phyloP scores from a whole-genome alignment of 2,329 filamentous ascomycete genomes.

The Alternaria novae-zelandiae region DNA sequence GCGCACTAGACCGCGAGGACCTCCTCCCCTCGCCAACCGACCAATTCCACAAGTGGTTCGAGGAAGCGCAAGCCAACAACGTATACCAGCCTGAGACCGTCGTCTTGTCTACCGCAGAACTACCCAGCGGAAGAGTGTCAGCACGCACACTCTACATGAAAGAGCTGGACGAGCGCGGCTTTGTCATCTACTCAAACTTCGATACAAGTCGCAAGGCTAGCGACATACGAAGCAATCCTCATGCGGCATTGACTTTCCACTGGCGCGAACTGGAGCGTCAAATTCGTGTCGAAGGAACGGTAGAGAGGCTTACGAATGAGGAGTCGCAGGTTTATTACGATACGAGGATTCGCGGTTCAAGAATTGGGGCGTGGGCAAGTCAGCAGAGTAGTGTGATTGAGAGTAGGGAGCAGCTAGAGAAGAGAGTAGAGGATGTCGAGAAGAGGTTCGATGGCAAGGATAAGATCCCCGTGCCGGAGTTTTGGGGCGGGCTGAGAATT shows the following conservation, averaged over 20 bases:
- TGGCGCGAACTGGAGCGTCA: slow-evolving; percentile 88
- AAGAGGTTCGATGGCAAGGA: slow-evolving; percentile 75
- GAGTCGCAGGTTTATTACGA: slow-evolving; percentile 75
- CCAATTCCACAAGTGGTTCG: slow-evolving; percentile 93
- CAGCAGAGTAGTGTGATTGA: slow-evolving; percentile 79
- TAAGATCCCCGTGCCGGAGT: slow-evolving; percentile 85
- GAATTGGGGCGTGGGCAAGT: slow-evolving; percentile 93
- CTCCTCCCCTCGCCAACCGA: slow-evolving; percentile 71
- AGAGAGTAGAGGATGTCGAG: slow-evolving; percentile 78
- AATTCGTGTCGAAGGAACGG: slow-evolving; percentile 83
- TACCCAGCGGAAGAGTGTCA: slow-evolving; percentile 84
- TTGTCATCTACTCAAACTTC: slow-evolving; percentile 94
- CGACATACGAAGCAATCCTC: slow-evolving; percentile 75
- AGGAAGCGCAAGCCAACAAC: slow-evolving; percentile 65
- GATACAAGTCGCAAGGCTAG: slow-evolving; percentile 73
- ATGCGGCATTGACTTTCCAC: slow-evolving; percentile 86
- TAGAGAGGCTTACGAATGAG: slow-evolving; percentile 69
- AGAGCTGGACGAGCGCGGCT: slow-evolving; percentile 82
- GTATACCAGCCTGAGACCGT: slow-evolving; percentile 86
- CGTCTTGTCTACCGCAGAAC: slow-evolving; percentile 80
- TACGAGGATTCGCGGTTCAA: slow-evolving; percentile 75
- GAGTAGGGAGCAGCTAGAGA: slow-evolving; percentile 75
- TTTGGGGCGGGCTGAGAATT: slow-evolving; percentile 92
- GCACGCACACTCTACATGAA: slow-evolving; percentile 93
- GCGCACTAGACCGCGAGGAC: slow-evolving; percentile 65